These are phyloP conservation scores for Vaccinium vitisidaea DNA, from an alignment of 148 eudicot genomes.

Conservation along the genomic window DNA sequence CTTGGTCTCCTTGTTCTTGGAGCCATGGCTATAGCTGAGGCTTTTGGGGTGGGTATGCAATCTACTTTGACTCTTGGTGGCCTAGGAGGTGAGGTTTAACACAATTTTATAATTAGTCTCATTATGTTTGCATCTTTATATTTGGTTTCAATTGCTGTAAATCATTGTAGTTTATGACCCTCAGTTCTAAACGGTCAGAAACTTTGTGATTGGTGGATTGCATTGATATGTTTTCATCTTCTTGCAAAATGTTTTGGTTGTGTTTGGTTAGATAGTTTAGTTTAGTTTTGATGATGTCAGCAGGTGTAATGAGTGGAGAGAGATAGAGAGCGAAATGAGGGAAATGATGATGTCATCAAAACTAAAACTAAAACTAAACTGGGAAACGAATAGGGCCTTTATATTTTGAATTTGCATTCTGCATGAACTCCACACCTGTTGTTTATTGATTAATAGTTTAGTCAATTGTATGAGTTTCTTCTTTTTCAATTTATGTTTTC, in stretches of 20 bases:
- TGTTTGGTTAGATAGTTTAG: no score
- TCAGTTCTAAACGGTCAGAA: neutral
- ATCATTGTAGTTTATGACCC: neutral
- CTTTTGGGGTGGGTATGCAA: constrained; percentile 95
- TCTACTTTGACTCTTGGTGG: constrained; percentile 94
- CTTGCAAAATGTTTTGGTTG: neutral
- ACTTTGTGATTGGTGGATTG: neutral
- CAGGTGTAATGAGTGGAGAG: no score
- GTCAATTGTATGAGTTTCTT: neutral
- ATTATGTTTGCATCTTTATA: no score
- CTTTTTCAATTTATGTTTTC: no score
- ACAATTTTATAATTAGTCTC: no score
- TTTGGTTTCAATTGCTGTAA: neutral
- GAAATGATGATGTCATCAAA: no score
- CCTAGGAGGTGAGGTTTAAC: constrained; percentile 72
- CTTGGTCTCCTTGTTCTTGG: constrained; percentile 79
- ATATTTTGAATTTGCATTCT: neutral
- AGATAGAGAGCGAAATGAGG: no score
- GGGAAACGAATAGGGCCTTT: no score
- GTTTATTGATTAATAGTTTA: neutral
- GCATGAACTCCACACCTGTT: neutral
- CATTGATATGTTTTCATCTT: neutral
- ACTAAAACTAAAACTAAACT: no score
- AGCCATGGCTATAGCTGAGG: constrained; percentile 85
- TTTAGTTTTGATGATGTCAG: no score